A percentile compares a stretch with the other conserved stretches of the same genome.
Evolutionary conservation across 441 rosid species (phyloP).

Genomic region (Aleurites moluccanus): DNA sequence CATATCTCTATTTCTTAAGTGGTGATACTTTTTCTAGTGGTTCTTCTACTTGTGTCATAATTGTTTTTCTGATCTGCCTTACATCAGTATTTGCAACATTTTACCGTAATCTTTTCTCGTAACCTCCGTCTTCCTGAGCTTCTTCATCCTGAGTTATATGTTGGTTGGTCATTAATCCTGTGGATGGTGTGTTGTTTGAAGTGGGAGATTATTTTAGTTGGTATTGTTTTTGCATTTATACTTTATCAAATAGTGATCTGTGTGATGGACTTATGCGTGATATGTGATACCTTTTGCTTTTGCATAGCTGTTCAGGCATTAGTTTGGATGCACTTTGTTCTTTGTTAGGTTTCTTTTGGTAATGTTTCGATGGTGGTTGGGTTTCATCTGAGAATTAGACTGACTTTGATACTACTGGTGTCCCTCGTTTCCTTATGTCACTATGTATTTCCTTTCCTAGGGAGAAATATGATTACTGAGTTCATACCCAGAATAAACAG

Average conservation of each 20-base stretch:
- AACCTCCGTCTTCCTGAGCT: background rate
- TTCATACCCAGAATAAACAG: too few species aligned
- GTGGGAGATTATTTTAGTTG: background rate
- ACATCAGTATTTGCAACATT: background rate
- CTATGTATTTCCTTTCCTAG: background rate
- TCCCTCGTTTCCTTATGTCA: too few species aligned
- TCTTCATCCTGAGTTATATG: background rate
- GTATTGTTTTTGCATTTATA: background rate
- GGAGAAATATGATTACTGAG: background rate
- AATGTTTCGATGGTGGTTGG: background rate
- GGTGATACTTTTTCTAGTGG: background rate
- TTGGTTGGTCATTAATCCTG: background rate
- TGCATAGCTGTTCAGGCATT: background rate
- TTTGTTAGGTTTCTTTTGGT: background rate
- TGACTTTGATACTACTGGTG: background rate
- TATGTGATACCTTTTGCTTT: background rate
- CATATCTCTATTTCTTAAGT: background rate
- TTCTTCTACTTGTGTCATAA: background rate
- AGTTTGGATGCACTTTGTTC: background rate
- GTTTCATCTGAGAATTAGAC: background rate
- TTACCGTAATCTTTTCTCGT: background rate
- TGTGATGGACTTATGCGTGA: background rate
- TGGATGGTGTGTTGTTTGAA: background rate
- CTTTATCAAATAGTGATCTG: background rate
- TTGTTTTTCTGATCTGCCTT: background rate